phyloP scores from a whole-genome alignment of 2,329 filamentous ascomycete genomes.

The Tolypocladium sp. region DNA sequence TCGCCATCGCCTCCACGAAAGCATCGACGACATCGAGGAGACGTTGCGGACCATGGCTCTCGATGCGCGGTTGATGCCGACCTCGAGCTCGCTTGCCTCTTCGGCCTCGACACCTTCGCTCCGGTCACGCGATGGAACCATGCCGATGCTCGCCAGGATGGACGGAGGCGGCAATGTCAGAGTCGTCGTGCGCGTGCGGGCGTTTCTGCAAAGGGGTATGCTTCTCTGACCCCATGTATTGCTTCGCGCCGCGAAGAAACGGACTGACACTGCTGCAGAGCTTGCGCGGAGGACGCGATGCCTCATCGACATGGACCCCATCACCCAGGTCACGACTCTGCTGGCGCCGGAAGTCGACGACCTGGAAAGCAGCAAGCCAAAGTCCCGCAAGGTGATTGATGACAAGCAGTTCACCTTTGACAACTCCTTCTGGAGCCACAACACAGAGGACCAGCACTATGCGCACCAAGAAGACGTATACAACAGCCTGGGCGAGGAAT shows the following conservation, averaged over 20 bases:
- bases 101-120: conserved; percentile 73
- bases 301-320: conserved; percentile 84
- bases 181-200: conserved; percentile 73
- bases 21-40: conserved; percentile 28
- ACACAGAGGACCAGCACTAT: conserved; percentile 71
- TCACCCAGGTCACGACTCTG: conserved; percentile 76
- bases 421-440: conserved; percentile 96
- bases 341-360: conserved; percentile 54
- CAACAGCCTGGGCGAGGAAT: conserved; percentile 88
- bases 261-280: conserved; percentile 43
- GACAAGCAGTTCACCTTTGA: conserved; percentile 94
- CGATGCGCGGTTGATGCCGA: conserved; percentile 36
- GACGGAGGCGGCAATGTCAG: conserved; percentile 67
- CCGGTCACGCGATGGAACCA: conserved; percentile 60
- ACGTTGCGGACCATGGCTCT: conserved; percentile 31
- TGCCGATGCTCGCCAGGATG: conserved; percentile 46
- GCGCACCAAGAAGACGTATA: conserved; percentile 91
- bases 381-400: conserved; percentile 66
- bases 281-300: conserved; percentile 72
- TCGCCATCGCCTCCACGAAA: conserved; percentile 29
- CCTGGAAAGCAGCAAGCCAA: conserved; percentile 35
- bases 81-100: conserved; percentile 36
- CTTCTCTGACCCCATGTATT: too few species aligned
- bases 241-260: background rate
- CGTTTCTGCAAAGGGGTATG: conserved; percentile 63